Conservation (phyloP, 202 grass and related monocot genomes). For the Dendrocalamus latiflorus region DNA sequence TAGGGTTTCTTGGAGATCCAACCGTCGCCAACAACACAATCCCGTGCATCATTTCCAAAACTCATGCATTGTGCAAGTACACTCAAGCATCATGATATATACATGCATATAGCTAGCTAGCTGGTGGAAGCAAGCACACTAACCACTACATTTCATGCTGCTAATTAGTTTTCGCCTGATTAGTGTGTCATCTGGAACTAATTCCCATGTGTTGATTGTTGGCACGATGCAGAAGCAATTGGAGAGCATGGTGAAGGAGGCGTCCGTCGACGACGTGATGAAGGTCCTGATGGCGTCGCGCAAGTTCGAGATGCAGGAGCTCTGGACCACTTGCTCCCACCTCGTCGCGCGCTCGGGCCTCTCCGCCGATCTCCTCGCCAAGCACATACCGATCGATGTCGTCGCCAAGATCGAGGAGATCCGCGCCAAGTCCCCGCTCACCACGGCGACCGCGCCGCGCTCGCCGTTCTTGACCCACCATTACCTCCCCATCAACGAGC, state of each 20-base stretch:
- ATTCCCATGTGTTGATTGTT: neutral
- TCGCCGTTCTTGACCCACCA: slow-evolving; percentile 73
- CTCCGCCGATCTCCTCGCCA: slow-evolving; percentile 81
- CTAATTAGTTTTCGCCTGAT: neutral
- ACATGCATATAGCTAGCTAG: neutral
- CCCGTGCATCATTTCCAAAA: slow-evolving; percentile 42
- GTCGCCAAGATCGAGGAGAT: slow-evolving; percentile 92
- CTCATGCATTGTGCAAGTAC: slow-evolving; percentile 29
- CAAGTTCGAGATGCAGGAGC: slow-evolving; percentile 88
- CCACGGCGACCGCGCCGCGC: neutral
- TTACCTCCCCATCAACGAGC: slow-evolving; percentile 64
- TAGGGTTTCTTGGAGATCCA: slow-evolving; percentile 49
- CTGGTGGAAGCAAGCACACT: neutral
- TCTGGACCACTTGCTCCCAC: slow-evolving; percentile 82
- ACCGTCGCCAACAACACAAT: neutral
- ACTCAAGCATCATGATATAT: slow-evolving; percentile 1
- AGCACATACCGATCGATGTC: slow-evolving; percentile 93
- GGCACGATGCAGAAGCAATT: slow-evolving; percentile 66
- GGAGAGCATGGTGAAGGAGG: slow-evolving; percentile 93
- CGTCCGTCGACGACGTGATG: slow-evolving; percentile 96
- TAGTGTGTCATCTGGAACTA: neutral
- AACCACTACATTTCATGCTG: slow-evolving; percentile 25
- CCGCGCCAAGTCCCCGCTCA: slow-evolving; percentile 52
- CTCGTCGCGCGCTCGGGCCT: slow-evolving; percentile 86
- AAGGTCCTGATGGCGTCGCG: slow-evolving; percentile 90